Evolutionary conservation across 1,284 basidiomycete genomes (phyloP).

Genomic region (Mycena sp.): DNA sequence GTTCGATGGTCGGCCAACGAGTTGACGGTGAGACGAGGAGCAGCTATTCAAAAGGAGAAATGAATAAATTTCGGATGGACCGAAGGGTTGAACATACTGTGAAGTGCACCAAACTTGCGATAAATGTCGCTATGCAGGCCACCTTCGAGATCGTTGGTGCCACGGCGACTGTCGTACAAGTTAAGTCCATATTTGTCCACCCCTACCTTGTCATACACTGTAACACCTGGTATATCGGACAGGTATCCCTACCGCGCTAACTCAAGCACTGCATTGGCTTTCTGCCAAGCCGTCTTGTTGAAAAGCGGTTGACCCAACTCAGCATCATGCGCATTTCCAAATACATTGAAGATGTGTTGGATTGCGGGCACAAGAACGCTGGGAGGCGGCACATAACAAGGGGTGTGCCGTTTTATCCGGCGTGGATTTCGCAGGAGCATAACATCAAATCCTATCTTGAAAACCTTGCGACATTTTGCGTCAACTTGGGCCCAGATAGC

Average conservation of each 20-base stretch:
- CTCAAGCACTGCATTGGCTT: constrained; percentile 32
- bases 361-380: constrained; percentile 18
- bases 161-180: constrained; percentile 25
- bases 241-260: constrained; percentile 34
- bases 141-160: constrained; percentile 36
- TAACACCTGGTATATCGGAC: constrained; percentile 30
- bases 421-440: constrained; percentile 17
- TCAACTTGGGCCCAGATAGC: neutral
- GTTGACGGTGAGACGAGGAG: constrained; percentile 33
- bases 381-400: constrained; percentile 17
- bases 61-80: too few species aligned
- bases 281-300: constrained; percentile 19
- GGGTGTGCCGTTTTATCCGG: neutral
- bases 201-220: constrained; percentile 32
- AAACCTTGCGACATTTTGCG: neutral
- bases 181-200: constrained; percentile 21
- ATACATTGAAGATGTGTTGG: constrained; percentile 14
- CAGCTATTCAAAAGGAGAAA: too few species aligned
- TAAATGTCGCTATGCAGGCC: constrained; percentile 38
- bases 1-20: constrained; percentile 36
- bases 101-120: constrained; percentile 35
- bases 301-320: constrained; percentile 2
- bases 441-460: constrained; percentile 1
- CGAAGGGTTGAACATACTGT: constrained; percentile 7
- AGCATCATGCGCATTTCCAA: constrained; percentile 5